Conservation (phyloP, 2,329 filamentous ascomycete species). For the Trichoderma lentiforme region DNA sequence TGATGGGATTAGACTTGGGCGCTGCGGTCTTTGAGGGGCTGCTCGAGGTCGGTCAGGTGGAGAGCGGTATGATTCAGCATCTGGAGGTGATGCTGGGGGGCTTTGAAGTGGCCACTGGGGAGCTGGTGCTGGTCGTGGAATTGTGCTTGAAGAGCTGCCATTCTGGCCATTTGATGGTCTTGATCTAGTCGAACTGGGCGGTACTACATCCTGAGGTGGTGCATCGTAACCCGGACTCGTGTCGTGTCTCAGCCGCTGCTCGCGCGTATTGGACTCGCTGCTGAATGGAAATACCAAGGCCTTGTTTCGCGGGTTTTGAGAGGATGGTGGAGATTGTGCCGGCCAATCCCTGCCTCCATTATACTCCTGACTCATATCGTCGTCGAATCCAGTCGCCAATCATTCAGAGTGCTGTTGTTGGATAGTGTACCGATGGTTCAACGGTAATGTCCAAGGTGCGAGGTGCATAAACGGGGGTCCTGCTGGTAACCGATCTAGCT, state of each 20-base stretch:
- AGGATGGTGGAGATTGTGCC: constrained; percentile 44
- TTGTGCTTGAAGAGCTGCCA: constrained; percentile 38
- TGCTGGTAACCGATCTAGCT: not conserved
- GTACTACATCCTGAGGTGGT: not conserved
- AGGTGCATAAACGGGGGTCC: not conserved
- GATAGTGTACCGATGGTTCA: not conserved
- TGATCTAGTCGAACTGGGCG: constrained; percentile 2
- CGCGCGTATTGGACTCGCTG: constrained; percentile 1
- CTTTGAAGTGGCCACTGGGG: constrained; percentile 54
- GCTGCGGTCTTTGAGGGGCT: constrained; percentile 55
- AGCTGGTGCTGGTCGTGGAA: constrained; percentile 51
- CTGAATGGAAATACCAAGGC: constrained; percentile 36
- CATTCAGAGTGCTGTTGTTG: not conserved
- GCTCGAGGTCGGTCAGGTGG: constrained; percentile 47
- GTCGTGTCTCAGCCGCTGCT: constrained; percentile 26
- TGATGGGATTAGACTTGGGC: constrained; percentile 58
- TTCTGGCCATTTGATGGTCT: constrained; percentile 22
- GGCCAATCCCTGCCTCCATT: constrained; percentile 54
- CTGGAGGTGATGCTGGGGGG: constrained; percentile 35
- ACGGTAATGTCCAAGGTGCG: not conserved
- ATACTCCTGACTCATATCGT: constrained; percentile 51
- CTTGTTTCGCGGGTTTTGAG: constrained; percentile 53
- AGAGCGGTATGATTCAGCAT: constrained; percentile 46
- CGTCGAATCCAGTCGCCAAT: not conserved
- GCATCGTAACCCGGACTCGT: constrained; percentile 13